Evolutionary conservation across 2,329 filamentous ascomycete species (phyloP).

Genomic region (Fusarium sp.): DNA sequence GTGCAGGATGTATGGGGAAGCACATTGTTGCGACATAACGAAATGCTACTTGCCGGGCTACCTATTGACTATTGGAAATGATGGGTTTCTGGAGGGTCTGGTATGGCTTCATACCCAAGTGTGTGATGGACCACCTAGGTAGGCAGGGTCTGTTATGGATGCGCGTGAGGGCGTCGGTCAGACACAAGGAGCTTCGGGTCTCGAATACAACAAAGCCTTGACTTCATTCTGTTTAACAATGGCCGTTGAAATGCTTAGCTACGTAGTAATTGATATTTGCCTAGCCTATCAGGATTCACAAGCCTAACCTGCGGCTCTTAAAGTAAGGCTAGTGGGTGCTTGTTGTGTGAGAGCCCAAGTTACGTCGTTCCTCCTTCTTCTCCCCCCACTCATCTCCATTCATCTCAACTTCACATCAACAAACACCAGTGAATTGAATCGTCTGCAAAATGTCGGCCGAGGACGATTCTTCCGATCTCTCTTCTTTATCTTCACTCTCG

Average conservation of each 20-base stretch:
- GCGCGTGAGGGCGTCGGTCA: not conserved
- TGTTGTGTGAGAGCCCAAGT: conserved; percentile 44
- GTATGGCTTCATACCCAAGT: conserved; percentile 9
- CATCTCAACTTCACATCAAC: conserved; percentile 44
- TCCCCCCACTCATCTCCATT: conserved; percentile 48
- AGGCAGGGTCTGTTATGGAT: not conserved
- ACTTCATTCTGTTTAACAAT: conserved; percentile 23
- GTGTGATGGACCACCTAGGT: not conserved
- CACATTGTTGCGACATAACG: not conserved
- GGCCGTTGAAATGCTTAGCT: conserved; percentile 15
- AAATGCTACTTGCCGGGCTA: conserved; percentile 1
- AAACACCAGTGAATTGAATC: conserved; percentile 42
- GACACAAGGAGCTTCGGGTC: not conserved
- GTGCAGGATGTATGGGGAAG: not conserved
- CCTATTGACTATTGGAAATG: not conserved
- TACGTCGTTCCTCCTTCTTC: conserved; percentile 49
- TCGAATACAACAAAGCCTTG: conserved; percentile 18
- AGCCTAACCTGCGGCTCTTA: conserved; percentile 49
- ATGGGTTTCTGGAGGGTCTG: not conserved
- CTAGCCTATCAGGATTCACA: conserved; percentile 48
- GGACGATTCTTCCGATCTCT: conserved; percentile 73
- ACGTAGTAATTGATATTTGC: conserved; percentile 42
- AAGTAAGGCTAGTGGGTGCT: conserved; percentile 48
- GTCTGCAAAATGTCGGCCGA: conserved; percentile 64
- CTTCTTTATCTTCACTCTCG: conserved; percentile 64